These are phyloP conservation scores for Filosporella fistucella DNA, from an alignment of 495 filamentous ascomycete genomes.

Conservation along the genomic window DNA sequence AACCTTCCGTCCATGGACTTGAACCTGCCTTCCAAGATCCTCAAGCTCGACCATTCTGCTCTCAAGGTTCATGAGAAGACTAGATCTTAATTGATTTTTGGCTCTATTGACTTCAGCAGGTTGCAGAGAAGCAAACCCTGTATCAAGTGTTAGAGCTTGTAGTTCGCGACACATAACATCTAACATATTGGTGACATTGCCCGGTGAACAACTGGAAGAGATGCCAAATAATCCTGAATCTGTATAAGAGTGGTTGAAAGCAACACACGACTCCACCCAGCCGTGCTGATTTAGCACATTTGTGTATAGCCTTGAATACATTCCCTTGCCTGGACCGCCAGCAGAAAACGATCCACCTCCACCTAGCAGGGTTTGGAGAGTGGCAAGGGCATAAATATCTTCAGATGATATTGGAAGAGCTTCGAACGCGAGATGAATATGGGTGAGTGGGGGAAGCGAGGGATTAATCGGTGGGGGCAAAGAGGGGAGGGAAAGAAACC, in stretches of 20 bases:
- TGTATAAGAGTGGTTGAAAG: slow-evolving; percentile 96
- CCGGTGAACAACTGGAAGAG: slow-evolving; percentile 75
- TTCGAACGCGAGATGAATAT: slow-evolving; percentile 95
- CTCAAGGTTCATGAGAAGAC: slow-evolving; percentile 96
- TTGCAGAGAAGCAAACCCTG: slow-evolving; percentile 63
- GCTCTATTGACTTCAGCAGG: slow-evolving; percentile 83
- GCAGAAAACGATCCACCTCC: slow-evolving; percentile 97
- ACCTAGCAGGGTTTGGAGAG: slow-evolving; percentile 93
- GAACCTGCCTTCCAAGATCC: slow-evolving; percentile 92
- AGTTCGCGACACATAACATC: slow-evolving; percentile 94
- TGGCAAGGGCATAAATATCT: slow-evolving; percentile 94
- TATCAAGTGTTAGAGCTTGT: slow-evolving; percentile 67
- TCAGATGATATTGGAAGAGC: slow-evolving; percentile 83
- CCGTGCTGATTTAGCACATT: slow-evolving; percentile 96
- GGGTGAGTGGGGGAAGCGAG: slow-evolving; percentile 74
- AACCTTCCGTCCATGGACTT: slow-evolving; percentile 89
- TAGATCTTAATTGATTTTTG: slow-evolving; percentile 93
- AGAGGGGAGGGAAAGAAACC: slow-evolving; percentile 78
- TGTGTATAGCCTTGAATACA: slow-evolving; percentile 96
- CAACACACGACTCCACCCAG: slow-evolving; percentile 91
- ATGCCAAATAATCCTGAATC: slow-evolving; percentile 96
- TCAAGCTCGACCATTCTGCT: slow-evolving; percentile 97
- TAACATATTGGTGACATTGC: slow-evolving; percentile 71
- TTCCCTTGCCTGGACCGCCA: slow-evolving; percentile 95
- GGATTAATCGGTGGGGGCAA: slow-evolving; percentile 73